Conservation (phyloP, 495 filamentous ascomycete species). For the Neurospora sp. region DNA sequence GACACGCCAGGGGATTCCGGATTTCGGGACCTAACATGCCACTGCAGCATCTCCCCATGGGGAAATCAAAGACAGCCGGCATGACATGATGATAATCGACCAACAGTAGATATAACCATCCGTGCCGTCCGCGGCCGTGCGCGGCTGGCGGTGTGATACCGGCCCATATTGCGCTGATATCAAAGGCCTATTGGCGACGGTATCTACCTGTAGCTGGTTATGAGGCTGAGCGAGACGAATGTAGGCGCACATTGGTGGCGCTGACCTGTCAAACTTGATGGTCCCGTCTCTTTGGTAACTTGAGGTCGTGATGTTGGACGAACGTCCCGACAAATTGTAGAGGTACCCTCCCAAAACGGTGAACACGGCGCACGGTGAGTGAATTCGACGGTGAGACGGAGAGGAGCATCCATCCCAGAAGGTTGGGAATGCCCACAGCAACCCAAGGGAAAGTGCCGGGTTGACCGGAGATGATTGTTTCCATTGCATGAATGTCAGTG, state of each 20-base stretch:
- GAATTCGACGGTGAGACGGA: background rate
- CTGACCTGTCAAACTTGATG: background rate
- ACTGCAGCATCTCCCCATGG: background rate
- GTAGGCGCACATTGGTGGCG: background rate
- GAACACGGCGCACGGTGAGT: background rate
- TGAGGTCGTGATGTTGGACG: background rate
- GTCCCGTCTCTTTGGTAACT: background rate
- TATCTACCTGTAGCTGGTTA: too few relatives aligned
- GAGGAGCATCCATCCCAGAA: background rate
- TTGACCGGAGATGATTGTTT: background rate
- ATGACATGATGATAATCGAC: background rate
- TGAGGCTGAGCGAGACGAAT: background rate
- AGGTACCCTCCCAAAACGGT: background rate
- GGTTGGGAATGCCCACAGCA: background rate
- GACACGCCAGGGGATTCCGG: background rate
- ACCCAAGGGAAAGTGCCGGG: background rate
- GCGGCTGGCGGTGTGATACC: background rate
- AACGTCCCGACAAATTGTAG: background rate
- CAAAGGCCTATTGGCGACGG: too few relatives aligned
- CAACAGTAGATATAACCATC: background rate
- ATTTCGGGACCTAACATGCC: background rate
- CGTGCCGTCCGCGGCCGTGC: background rate
- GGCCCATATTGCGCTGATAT: too few relatives aligned
- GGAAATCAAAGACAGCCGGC: background rate
- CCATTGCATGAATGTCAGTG: background rate